Percentiles rank a stretch among this genome's conserved stretches.
Conservation (phyloP, 768 basidiomycete genomes). For the Collybia nuda region DNA sequence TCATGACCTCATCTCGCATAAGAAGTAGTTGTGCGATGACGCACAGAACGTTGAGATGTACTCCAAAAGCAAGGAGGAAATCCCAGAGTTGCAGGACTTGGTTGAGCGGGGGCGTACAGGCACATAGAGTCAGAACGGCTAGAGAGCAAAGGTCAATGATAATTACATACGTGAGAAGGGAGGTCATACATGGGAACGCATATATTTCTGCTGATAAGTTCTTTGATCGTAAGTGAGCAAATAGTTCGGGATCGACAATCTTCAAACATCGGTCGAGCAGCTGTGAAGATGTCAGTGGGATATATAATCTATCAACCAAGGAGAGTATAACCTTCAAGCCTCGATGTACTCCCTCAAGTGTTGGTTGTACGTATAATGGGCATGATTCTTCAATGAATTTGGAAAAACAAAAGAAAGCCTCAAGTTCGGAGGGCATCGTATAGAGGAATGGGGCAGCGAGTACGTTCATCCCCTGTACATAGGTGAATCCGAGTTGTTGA, state of each 20-base stretch:
- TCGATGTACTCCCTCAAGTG: slow-evolving; percentile 91
- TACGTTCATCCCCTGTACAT: slow-evolving; percentile 99
- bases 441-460: slow-evolving; percentile 97
- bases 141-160: slow-evolving; percentile 5
- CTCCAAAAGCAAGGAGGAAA: slow-evolving; percentile 94
- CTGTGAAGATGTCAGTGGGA: slow-evolving; percentile 35
- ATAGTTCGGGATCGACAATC: slow-evolving; percentile 88
- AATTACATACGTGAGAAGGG: not conserved
- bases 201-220: slow-evolving; percentile 96
- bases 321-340: slow-evolving; percentile 75
- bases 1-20: slow-evolving; percentile 90
- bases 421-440: slow-evolving; percentile 96
- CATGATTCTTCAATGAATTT: slow-evolving; percentile 95
- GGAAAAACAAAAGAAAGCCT: slow-evolving; percentile 96
- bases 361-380: slow-evolving; percentile 96
- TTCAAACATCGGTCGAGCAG: slow-evolving; percentile 91
- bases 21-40: slow-evolving; percentile 94
- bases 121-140: slow-evolving; percentile 95
- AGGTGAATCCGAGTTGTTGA: slow-evolving; percentile 86
- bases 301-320: not conserved
- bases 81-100: slow-evolving; percentile 97
- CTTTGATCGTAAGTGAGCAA: slow-evolving; percentile 77
- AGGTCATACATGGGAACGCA: slow-evolving; percentile 87
- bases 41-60: slow-evolving; percentile 94
- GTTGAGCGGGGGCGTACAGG: slow-evolving; percentile 94